Percentiles rank a stretch among this genome's conserved stretches.
These are phyloP conservation scores for Cladosporium velox DNA, from an alignment of 2,329 filamentous ascomycete genomes.

Conservation along the genomic window DNA sequence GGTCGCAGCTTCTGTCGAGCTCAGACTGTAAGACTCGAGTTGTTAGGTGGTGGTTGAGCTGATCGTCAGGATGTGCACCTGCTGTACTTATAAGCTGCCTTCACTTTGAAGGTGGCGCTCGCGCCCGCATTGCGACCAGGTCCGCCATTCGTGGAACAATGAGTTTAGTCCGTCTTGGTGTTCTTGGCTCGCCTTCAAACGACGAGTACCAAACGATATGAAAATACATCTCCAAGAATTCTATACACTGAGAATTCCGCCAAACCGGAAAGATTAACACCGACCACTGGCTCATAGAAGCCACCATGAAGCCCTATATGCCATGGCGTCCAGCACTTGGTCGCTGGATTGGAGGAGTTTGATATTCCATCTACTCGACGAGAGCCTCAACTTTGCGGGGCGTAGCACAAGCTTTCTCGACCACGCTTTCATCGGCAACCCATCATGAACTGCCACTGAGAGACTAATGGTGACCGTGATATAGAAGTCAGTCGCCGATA, in stretches of 20 bases:
- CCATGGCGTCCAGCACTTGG: constrained; percentile 6
- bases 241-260: constrained; percentile 5
- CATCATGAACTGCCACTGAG: background rate
- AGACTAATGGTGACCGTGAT: background rate
- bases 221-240: constrained; percentile 17
- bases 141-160: constrained; percentile 19
- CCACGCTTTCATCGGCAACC: background rate
- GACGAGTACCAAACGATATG: constrained; percentile 12
- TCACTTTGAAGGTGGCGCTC: constrained; percentile 12
- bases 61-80: constrained; percentile 11
- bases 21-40: constrained; percentile 10
- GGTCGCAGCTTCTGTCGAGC: constrained; percentile 10
- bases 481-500: background rate
- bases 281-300: background rate
- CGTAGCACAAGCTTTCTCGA: constrained; percentile 16
- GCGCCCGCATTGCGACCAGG: constrained; percentile 9
- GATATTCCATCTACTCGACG: constrained; percentile 16
- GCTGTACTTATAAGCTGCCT: constrained; percentile 17
- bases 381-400: constrained; percentile 15
- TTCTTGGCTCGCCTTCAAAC: constrained; percentile 7
- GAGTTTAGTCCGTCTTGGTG: constrained; percentile 17
- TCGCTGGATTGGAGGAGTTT: constrained; percentile 20
- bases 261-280: constrained; percentile 1
- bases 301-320: constrained; percentile 9
- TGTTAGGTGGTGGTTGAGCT: background rate